Evolutionary conservation across 2,329 filamentous ascomycete species (phyloP).

Genomic region (Exophiala phaeomuriformis): DNA sequence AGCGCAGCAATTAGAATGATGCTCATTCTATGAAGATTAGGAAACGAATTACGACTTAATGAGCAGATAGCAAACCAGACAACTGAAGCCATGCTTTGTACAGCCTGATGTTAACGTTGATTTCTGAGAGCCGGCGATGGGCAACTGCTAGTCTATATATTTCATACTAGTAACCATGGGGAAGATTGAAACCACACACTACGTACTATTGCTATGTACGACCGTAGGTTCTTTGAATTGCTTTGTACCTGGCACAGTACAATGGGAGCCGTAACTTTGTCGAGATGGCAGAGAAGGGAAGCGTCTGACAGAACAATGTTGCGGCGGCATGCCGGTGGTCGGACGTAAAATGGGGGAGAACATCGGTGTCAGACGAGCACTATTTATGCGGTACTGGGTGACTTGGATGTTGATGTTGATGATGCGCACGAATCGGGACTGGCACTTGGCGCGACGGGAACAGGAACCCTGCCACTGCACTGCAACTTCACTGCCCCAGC

Average conservation of each 20-base stretch:
- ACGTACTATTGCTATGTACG: no score
- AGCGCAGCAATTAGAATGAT: no score
- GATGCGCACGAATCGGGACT: constrained; percentile 5
- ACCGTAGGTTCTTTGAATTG: no score
- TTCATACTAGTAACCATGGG: no score
- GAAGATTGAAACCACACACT: no score
- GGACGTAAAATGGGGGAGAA: not conserved
- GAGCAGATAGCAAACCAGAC: not conserved
- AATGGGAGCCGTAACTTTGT: no score
- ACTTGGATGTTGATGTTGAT: constrained; percentile 1
- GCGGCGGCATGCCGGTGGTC: not conserved
- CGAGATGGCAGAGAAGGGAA: not conserved
- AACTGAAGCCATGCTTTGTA: not conserved
- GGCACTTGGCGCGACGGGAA: constrained; percentile 3
- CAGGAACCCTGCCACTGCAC: not conserved
- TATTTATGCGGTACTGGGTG: not conserved
- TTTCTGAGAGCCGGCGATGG: not conserved
- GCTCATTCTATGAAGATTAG: no score
- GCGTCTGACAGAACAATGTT: not conserved
- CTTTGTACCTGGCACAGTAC: no score
- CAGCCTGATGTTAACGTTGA: not conserved
- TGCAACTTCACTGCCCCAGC: no score
- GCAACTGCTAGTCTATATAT: no score
- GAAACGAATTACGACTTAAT: not conserved
- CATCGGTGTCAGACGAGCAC: not conserved